A percentile compares a stretch with the other conserved stretches of the same genome.
Conservation (phyloP, 2,329 filamentous ascomycete genomes). For the Clonostachys sp. region DNA sequence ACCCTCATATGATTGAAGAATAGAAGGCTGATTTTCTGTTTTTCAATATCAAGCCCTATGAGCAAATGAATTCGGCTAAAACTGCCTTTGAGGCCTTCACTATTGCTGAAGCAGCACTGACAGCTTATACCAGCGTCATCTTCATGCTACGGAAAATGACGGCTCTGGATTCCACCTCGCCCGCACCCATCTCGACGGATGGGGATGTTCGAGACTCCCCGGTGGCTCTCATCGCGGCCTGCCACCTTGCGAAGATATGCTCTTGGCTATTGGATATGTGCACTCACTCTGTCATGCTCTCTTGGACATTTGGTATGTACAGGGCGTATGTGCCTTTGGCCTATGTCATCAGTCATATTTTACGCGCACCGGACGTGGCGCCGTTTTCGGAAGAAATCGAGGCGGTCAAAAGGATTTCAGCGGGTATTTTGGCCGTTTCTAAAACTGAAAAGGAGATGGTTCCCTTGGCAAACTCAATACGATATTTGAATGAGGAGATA, state of each 20-base stretch:
- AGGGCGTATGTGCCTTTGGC: conserved; percentile 18
- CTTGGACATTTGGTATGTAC: conserved; percentile 15
- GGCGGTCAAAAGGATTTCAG: conserved; percentile 9
- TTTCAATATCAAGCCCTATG: conserved; percentile 10
- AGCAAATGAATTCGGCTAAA: conserved; percentile 8
- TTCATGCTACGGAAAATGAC: conserved; percentile 24
- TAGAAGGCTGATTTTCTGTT: neutral
- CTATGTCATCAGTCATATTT: conserved; percentile 13
- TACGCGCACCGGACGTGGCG: conserved; percentile 8
- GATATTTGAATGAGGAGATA: conserved; percentile 14
- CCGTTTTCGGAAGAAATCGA: conserved; percentile 10
- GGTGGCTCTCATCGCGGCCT: conserved; percentile 15
- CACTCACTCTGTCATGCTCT: conserved; percentile 14
- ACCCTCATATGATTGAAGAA: neutral
- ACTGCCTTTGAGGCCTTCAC: conserved; percentile 16
- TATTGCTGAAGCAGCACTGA: conserved; percentile 17
- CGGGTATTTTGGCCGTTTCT: conserved; percentile 8
- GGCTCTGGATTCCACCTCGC: conserved; percentile 16
- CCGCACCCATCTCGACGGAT: conserved; percentile 14
- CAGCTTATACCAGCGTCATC: conserved; percentile 20
- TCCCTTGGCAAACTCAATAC: conserved; percentile 16
- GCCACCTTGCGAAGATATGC: conserved; percentile 11
- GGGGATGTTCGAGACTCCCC: conserved; percentile 19
- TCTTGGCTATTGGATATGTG: conserved; percentile 9
- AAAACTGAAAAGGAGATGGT: conserved; percentile 15